phyloP scores from a whole-genome alignment of 345 rosid genomes.

The Brassica carinata region DNA sequence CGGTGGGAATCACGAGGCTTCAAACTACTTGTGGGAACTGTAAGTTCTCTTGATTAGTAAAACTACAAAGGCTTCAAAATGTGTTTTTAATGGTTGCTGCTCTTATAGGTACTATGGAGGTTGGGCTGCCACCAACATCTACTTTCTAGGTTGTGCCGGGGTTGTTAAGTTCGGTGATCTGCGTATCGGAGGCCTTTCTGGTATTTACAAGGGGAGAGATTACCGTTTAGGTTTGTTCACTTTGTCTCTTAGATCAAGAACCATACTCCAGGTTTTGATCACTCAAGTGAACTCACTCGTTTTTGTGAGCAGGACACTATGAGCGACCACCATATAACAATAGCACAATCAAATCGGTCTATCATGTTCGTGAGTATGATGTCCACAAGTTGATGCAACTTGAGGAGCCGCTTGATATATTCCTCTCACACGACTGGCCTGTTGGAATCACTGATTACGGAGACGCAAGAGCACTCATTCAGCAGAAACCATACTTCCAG shows the following conservation, averaged over 20 bases:
- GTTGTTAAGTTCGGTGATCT: conserved; percentile 82
- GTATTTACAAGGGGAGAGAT: conserved; percentile 69
- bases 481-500: conserved; percentile 57
- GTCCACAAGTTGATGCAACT: conserved; percentile 88
- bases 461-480: conserved; percentile 63
- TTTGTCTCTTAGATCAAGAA: not conserved
- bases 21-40: conserved; percentile 94
- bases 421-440: conserved; percentile 98
- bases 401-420: conserved; percentile 79
- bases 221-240: conserved; percentile 60
- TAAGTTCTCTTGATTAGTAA: conserved; percentile 33
- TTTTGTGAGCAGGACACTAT: conserved; percentile 59
- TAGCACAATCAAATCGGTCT: conserved; percentile 67
- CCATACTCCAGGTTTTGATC: not conserved
- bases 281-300: not conserved
- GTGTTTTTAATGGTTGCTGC: conserved; percentile 19
- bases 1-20: conserved; percentile 97
- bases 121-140: conserved; percentile 88
- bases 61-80: not conserved
- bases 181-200: conserved; percentile 91
- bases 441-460: conserved; percentile 85
- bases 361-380: conserved; percentile 93
- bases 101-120: conserved; percentile 83
- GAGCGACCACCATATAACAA: conserved; percentile 87
- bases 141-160: conserved; percentile 81